phyloP scores from a whole-genome alignment of 139 green algal species.

The Haematococcus lacustris region DNA sequence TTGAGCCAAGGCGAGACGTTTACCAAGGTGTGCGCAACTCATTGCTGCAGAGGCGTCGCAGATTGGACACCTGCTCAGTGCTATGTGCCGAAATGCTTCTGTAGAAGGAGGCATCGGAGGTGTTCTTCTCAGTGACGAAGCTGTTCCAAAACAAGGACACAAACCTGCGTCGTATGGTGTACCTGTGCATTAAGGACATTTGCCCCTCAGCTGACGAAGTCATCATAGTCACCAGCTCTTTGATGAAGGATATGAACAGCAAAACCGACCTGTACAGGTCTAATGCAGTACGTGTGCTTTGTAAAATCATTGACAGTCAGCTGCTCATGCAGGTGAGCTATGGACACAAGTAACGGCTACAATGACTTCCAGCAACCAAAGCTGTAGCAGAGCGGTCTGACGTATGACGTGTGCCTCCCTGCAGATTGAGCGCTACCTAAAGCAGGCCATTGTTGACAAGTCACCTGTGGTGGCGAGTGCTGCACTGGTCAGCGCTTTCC shows the following conservation, averaged over 20 bases:
- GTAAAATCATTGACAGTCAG: conserved; percentile 85
- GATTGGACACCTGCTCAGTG: conserved; percentile 12
- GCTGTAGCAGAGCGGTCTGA: too few relatives aligned
- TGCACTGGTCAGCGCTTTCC: conserved; percentile 79
- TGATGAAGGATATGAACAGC: conserved; percentile 99
- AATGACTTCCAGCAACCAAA: too few relatives aligned
- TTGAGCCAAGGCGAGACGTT: conserved; percentile 94
- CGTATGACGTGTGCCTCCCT: too few relatives aligned
- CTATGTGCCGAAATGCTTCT: too few relatives aligned
- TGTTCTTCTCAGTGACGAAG: conserved; percentile 98
- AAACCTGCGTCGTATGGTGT: conserved; percentile 94
- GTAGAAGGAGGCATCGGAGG: conserved; percentile 95
- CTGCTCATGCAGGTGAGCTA: conserved; percentile 65
- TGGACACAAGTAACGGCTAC: too few relatives aligned
- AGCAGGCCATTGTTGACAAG: conserved; percentile 98
- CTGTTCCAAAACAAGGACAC: conserved; percentile 96
- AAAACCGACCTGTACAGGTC: conserved; percentile 88
- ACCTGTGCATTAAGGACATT: conserved; percentile 98
- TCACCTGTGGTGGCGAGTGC: conserved; percentile 58
- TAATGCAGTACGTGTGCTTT: conserved; percentile 96
- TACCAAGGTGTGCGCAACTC: conserved; percentile 78
- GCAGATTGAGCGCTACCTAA: conserved; percentile 85
- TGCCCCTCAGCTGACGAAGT: conserved; percentile 89
- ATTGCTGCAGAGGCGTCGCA: neutral
- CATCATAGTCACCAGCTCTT: conserved; percentile 96